Percentiles rank a stretch among this genome's conserved stretches.
Evolutionary conservation across 2,329 filamentous ascomycete genomes (phyloP).

Genomic region (Ustulina deusta): DNA sequence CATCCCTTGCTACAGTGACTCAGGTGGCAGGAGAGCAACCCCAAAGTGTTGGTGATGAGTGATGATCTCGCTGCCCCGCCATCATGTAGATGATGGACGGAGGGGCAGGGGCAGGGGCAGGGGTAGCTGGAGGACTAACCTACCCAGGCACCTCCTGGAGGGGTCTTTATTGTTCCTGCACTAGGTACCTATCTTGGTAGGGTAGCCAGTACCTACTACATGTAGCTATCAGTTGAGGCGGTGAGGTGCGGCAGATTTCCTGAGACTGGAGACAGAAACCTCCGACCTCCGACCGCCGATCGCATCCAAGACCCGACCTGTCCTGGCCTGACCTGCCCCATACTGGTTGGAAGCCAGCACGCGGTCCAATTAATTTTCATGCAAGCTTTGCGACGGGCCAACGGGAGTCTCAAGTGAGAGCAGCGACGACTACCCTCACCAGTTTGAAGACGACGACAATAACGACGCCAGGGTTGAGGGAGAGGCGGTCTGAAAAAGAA

Average conservation of each 20-base stretch:
- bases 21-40: conserved; percentile 12
- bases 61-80: conserved; percentile 29
- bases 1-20: conserved; percentile 23
- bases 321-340: conserved; percentile 3
- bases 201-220: too few relatives aligned
- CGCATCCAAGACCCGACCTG: neutral
- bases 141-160: too few relatives aligned
- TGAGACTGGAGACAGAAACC: neutral
- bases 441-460: conserved; percentile 17
- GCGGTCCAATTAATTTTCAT: conserved; percentile 35
- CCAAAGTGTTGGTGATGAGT: conserved; percentile 4
- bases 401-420: conserved; percentile 5
- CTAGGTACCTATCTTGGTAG: too few relatives aligned
- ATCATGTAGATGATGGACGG: conserved; percentile 13
- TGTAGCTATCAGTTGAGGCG: conserved; percentile 32
- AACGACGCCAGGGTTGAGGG: conserved; percentile 17
- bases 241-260: conserved; percentile 39
- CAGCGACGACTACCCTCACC: neutral
- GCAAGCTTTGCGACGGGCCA: conserved; percentile 29
- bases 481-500: conserved; percentile 13
- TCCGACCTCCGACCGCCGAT: conserved; percentile 30
- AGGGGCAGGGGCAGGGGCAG: conserved; percentile 23
- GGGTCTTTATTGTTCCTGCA: conserved; percentile 28
- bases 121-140: neutral
- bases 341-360: conserved; percentile 9